These are phyloP conservation scores for Hondaea fermentalgiana DNA, from an alignment of 108 stramenopile genomes.

Conservation along the genomic window DNA sequence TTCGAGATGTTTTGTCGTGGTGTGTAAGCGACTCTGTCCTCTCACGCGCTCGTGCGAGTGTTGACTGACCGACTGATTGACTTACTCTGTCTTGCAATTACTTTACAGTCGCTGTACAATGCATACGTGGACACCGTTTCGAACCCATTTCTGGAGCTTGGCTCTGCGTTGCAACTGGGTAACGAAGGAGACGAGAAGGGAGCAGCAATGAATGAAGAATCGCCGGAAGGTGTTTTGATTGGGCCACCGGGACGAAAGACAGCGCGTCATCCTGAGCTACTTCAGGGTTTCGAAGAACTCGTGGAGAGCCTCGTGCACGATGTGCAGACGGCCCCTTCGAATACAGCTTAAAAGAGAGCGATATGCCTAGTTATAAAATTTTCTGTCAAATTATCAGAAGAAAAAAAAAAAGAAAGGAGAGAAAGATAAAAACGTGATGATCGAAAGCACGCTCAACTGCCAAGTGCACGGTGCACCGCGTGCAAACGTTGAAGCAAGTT, in stretches of 20 bases:
- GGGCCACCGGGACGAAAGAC: not conserved
- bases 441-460: not conserved
- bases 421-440: not conserved
- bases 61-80: too few relatives aligned
- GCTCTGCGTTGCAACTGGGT: not conserved
- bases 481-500: too few relatives aligned
- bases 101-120: not conserved
- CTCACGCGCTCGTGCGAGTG: too few relatives aligned
- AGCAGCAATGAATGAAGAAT: not conserved
- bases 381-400: not conserved
- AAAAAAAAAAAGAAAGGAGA: not conserved
- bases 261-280: not conserved
- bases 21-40: too few relatives aligned
- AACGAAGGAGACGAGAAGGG: not conserved
- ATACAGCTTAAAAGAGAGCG: not conserved
- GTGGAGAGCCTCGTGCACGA: not conserved
- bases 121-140: not conserved
- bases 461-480: too few relatives aligned
- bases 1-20: too few relatives aligned
- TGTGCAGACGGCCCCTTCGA: not conserved
- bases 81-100: not conserved
- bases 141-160: not conserved
- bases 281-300: not conserved
- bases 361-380: not conserved
- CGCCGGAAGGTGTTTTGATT: not conserved